Evolutionary conservation across 202 grass and related monocot genomes (phyloP).

Genomic region (Cymbopogon flexuosus): DNA sequence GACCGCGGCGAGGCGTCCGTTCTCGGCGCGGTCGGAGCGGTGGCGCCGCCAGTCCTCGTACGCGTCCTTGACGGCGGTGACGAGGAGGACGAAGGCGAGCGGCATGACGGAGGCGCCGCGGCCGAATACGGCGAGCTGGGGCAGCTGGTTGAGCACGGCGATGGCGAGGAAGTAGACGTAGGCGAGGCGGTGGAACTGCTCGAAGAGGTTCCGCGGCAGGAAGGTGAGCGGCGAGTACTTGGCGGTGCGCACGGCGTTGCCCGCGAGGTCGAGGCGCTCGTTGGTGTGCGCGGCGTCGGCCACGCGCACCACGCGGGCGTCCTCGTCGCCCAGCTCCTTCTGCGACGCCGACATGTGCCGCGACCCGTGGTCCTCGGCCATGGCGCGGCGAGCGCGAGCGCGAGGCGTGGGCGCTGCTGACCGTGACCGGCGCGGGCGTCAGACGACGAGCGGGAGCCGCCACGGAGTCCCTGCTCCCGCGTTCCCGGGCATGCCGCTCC

Average conservation of each 20-base stretch:
- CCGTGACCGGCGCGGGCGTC: slow-evolving; percentile 11
- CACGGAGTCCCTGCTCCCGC: background rate
- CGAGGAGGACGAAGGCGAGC: slow-evolving; percentile 64
- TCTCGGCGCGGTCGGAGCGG: slow-evolving; percentile 71
- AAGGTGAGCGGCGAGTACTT: slow-evolving; percentile 90
- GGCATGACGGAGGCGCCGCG: slow-evolving; percentile 71
- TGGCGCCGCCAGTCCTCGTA: slow-evolving; percentile 92
- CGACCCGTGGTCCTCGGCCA: slow-evolving; percentile 45
- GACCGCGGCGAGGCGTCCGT: slow-evolving; percentile 46
- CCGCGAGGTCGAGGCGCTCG: slow-evolving; percentile 51
- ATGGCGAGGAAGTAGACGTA: slow-evolving; percentile 94
- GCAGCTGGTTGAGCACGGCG: slow-evolving; percentile 84
- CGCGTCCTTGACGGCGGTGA: slow-evolving; percentile 92
- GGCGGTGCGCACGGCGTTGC: slow-evolving; percentile 77
- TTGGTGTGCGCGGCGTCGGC: slow-evolving; percentile 47
- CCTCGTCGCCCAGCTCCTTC: slow-evolving; percentile 70
- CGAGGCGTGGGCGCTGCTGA: background rate
- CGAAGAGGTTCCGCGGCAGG: slow-evolving; percentile 86
- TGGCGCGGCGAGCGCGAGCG: background rate
- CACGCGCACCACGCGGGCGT: slow-evolving; percentile 57
- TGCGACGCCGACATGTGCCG: slow-evolving; percentile 58
- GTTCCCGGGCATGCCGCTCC: slow-evolving; percentile 35
- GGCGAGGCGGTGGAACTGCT: slow-evolving; percentile 91
- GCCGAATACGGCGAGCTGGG: slow-evolving; percentile 69
- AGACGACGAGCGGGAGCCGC: background rate